Percentiles rank a stretch among this genome's conserved stretches.
Evolutionary conservation across 805 yeast species (phyloP).

Genomic region (Lipomyces sp.): DNA sequence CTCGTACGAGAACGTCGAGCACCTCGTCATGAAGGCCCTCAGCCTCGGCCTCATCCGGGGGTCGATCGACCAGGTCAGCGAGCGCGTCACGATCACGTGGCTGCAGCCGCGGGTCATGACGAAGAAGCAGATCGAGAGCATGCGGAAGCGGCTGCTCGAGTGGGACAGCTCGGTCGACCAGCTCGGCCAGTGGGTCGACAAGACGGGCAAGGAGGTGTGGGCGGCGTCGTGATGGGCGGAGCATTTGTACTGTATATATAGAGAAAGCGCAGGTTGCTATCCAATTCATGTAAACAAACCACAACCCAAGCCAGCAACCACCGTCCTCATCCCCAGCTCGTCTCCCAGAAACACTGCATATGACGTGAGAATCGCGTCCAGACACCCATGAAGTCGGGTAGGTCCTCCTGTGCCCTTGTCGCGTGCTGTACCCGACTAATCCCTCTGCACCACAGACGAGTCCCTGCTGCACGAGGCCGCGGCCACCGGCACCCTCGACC

Average conservation of each 20-base stretch:
- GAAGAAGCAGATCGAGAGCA: slow-evolving; percentile 67
- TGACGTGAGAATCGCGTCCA: too few relatives aligned
- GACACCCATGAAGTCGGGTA: too few relatives aligned
- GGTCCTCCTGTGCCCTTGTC: too few relatives aligned
- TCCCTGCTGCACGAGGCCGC: too few relatives aligned
- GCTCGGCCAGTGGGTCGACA: slow-evolving; percentile 59
- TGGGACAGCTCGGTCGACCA: slow-evolving; percentile 78
- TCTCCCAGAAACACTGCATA: too few relatives aligned
- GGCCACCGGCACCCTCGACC: not conserved
- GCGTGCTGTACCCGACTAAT: too few relatives aligned
- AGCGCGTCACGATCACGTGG: slow-evolving; percentile 82
- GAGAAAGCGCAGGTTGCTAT: too few relatives aligned
- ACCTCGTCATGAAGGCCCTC: slow-evolving; percentile 85
- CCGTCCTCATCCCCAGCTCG: too few relatives aligned
- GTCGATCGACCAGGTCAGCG: slow-evolving; percentile 81
- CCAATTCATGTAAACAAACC: too few relatives aligned
- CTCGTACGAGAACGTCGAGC: slow-evolving; percentile 73
- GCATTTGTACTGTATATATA: not conserved
- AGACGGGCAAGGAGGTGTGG: slow-evolving; percentile 51
- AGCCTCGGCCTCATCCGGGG: slow-evolving; percentile 82
- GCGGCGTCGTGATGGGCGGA: slow-evolving; percentile 18
- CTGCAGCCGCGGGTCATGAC: slow-evolving; percentile 94
- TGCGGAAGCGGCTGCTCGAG: slow-evolving; percentile 65
- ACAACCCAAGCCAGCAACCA: too few relatives aligned
- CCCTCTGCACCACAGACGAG: too few relatives aligned